These are phyloP conservation scores for Globisporangium okanoganense DNA, from an alignment of 352 stramenopile genomes.

Conservation along the genomic window DNA sequence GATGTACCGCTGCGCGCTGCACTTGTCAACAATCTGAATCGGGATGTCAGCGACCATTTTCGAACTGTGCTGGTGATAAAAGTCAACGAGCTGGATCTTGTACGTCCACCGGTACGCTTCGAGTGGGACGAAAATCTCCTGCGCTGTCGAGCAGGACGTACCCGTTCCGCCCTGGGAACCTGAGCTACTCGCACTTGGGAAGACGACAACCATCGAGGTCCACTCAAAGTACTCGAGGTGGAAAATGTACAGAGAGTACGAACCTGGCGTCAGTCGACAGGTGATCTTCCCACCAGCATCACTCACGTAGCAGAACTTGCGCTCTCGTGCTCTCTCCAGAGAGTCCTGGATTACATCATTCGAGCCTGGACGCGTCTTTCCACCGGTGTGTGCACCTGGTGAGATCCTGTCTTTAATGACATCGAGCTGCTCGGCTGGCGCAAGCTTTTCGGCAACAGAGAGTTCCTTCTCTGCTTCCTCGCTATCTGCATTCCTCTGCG, in stretches of 20 bases:
- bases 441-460: not conserved
- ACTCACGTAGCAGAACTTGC: slow-evolving; percentile 29
- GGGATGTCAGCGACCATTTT: slow-evolving; percentile 42
- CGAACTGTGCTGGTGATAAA: slow-evolving; percentile 44
- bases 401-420: not conserved
- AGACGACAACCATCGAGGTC: slow-evolving; percentile 56
- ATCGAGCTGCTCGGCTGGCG: not conserved
- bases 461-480: not conserved
- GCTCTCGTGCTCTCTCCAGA: slow-evolving; percentile 2
- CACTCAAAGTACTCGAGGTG: slow-evolving; percentile 73
- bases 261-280: slow-evolving; percentile 44
- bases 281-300: slow-evolving; percentile 30
- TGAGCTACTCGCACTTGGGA: slow-evolving; percentile 39
- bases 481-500: not conserved
- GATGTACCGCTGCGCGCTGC: slow-evolving; percentile 39
- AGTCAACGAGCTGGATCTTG: slow-evolving; percentile 60
- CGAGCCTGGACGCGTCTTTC: not conserved
- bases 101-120: slow-evolving; percentile 64
- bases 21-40: slow-evolving; percentile 54
- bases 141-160: slow-evolving; percentile 21
- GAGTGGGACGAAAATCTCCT: slow-evolving; percentile 55
- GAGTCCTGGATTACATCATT: slow-evolving; percentile 6
- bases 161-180: slow-evolving; percentile 31
- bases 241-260: slow-evolving; percentile 69
- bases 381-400: not conserved